Evolutionary conservation across 169 alveolate genomes (phyloP), one percentile per base, ranked within the genome.

Genomic region (Cryptosporidium bovis): DNA sequence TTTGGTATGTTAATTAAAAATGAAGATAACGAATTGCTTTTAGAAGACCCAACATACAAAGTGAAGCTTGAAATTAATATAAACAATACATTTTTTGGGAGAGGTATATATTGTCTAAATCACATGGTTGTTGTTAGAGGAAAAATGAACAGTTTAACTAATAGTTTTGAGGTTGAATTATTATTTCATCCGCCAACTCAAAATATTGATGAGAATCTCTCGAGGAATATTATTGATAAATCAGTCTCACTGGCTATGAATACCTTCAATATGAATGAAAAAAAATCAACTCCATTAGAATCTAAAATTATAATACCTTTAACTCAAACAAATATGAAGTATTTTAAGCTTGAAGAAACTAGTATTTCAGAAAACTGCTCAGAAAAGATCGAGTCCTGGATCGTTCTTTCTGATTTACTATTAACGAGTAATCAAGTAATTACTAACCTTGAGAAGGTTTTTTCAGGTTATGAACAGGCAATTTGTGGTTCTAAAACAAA

Each of bases 151-250:
- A 20, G 64, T 13, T 29, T 77, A 13, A 58, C 65, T 16, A 24
- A 48, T 13, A 46, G 10, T 13, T 77, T 77, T 48, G 36, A 60
- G 20, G 87, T 77, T 18, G 64, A 77, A 2, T 60, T 48, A 7
- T 58, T 77, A 64, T 77, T 77, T 46, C 87, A 77, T 48, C 87
- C 87, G 18, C 87, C 87, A 60, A 40, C 34, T 51, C 62, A 60
- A 60, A n/a, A 24, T 40, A 27, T 60, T 53, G 31, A 46, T 69
- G 33, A 69, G n/a, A 34, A 69, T 69, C 10, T 44, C 8, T 24
- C 83, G 36, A 69, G 18, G 15, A 5, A 15, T 8, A 62, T 62
- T 15, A 46, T 62, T 27, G 67, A 62, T 20, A 29, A 62, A 8
- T n/a, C 67, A 62, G 6, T 55, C 8, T 62, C 24, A 20, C 3